phyloP scores from a whole-genome alignment of 148 eudicot genomes.

The Chenopodium berlandieri region DNA sequence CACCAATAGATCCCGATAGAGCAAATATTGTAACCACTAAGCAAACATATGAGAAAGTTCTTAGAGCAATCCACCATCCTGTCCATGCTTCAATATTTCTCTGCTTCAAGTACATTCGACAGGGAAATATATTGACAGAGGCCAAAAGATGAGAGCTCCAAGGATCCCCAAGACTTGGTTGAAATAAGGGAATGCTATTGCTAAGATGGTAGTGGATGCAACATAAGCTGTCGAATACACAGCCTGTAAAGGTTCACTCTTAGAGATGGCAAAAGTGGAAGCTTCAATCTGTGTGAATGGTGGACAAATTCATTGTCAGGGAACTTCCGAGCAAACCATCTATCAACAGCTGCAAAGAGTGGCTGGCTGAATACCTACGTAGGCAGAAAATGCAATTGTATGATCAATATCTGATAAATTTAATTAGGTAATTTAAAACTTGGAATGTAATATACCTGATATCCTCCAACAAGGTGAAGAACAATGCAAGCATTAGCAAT shows the following conservation, averaged over 20 bases:
- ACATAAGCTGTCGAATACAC: conserved; percentile 47
- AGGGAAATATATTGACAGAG: conserved; percentile 68
- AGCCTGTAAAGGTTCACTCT: conserved; percentile 43
- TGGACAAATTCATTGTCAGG: no score
- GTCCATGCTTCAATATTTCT: conserved; percentile 47
- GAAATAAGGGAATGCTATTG: conserved; percentile 51
- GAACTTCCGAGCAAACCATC: no score
- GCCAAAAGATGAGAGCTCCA: conserved; percentile 61
- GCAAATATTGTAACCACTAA: conserved; percentile 43
- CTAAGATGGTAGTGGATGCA: conserved; percentile 43
- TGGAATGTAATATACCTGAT: no score
- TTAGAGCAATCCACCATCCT: conserved; percentile 39
- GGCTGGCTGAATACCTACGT: no score
- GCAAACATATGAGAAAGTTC: conserved; percentile 37
- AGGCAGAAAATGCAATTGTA: no score
- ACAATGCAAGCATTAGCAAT: no score
- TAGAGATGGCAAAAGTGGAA: no score
- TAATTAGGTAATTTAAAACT: no score
- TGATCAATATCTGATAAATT: no score
- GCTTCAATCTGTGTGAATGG: no score
- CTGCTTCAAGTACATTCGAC: conserved; percentile 65
- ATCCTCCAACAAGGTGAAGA: no score
- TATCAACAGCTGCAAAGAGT: no score
- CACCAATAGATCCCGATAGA: conserved; percentile 57
- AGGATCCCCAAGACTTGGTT: conserved; percentile 52